Evolutionary conservation across 306 rosid genomes (phyloP).

Genomic region (Vachellia collinsii): DNA sequence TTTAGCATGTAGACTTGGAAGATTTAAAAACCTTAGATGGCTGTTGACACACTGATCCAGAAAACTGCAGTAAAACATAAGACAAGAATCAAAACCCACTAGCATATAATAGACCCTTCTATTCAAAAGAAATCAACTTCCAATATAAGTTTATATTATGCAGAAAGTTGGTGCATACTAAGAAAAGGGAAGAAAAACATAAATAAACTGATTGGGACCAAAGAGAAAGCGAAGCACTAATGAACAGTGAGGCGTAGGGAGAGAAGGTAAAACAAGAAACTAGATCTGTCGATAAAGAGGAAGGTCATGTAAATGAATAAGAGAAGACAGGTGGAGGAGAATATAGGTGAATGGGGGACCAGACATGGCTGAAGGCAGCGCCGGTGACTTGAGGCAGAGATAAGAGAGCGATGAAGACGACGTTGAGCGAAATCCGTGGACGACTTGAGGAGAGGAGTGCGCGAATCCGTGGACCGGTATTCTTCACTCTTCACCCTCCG

Average conservation of each 20-base stretch:
- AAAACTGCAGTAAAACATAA: neutral
- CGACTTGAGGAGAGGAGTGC: too few relatives aligned
- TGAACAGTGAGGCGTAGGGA: neutral
- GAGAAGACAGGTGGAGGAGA: neutral
- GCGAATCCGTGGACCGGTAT: too few relatives aligned
- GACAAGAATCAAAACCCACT: neutral
- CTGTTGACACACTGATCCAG: neutral
- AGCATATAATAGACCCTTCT: neutral
- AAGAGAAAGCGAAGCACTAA: too few relatives aligned
- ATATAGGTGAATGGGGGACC: neutral
- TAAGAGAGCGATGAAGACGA: too few relatives aligned
- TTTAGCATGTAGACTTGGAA: neutral
- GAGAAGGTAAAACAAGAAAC: neutral
- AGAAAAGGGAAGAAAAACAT: too few relatives aligned
- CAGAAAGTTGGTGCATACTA: neutral
- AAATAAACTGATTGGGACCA: too few relatives aligned
- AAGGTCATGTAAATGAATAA: neutral
- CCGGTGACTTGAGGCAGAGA: too few relatives aligned
- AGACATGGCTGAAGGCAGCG: neutral
- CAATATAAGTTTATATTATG: neutral
- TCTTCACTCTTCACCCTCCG: too few relatives aligned
- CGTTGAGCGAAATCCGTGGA: too few relatives aligned
- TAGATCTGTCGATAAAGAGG: neutral
- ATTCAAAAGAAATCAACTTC: too few relatives aligned
- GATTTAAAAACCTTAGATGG: constrained; percentile 23